A percentile compares a stretch with the other conserved stretches of the same genome.
Evolutionary conservation across 2,329 filamentous ascomycete genomes (phyloP).

Genomic region (Thielaviopsis populi): DNA sequence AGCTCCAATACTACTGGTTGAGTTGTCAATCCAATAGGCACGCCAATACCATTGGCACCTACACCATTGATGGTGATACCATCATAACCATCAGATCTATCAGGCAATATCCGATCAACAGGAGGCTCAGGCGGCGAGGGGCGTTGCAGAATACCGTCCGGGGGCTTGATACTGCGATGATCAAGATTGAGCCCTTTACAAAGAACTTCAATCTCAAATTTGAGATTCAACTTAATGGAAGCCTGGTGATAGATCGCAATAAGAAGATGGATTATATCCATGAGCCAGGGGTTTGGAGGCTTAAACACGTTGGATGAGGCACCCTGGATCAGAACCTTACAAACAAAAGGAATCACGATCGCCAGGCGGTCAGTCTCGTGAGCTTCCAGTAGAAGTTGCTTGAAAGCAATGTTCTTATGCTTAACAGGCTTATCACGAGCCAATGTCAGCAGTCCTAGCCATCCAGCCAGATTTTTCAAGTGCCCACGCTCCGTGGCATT

Average conservation of each 20-base stretch:
- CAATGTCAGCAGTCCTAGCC: conserved; percentile 85
- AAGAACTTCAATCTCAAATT: conserved; percentile 96
- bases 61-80: conserved; percentile 66
- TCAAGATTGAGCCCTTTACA: conserved; percentile 89
- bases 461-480: conserved; percentile 82
- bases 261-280: conserved; percentile 84
- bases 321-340: conserved; percentile 82
- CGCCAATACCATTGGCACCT: conserved; percentile 39
- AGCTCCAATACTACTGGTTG: conserved; percentile 64
- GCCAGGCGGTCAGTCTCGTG: conserved; percentile 84
- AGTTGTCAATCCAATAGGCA: conserved; percentile 56
- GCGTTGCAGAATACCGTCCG: conserved; percentile 70
- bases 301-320: conserved; percentile 75
- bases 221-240: conserved; percentile 88
- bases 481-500: conserved; percentile 73
- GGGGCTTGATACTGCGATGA: conserved; percentile 78
- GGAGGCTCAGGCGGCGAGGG: conserved; percentile 26
- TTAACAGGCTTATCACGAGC: conserved; percentile 91
- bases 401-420: conserved; percentile 93
- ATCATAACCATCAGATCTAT: conserved; percentile 67
- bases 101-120: conserved; percentile 48
- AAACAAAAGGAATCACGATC: conserved; percentile 91
- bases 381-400: conserved; percentile 83
- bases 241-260: conserved; percentile 89
- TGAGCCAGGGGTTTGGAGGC: conserved; percentile 92